Percentiles rank a stretch among this genome's conserved stretches.
phyloP scores from a whole-genome alignment of 495 filamentous ascomycete genomes.

The Achaetomiella virescens region DNA sequence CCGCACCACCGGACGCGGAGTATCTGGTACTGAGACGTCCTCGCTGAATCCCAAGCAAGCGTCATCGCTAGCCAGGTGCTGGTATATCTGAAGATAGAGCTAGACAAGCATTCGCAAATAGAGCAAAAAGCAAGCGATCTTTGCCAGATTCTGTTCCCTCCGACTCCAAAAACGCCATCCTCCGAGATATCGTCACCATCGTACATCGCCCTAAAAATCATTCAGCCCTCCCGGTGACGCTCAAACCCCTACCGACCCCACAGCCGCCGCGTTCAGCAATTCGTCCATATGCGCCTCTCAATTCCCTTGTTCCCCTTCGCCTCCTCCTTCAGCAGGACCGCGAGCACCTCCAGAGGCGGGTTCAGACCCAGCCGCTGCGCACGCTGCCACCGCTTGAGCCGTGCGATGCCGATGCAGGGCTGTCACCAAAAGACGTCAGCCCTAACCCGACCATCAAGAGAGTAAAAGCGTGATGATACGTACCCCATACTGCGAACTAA shows the following conservation, averaged over 20 bases:
- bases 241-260: slow-evolving; percentile 26
- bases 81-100: neutral
- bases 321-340: slow-evolving; percentile 70
- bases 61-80: neutral
- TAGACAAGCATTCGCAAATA: neutral
- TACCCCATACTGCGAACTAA: slow-evolving; percentile 84
- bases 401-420: slow-evolving; percentile 83
- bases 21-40: slow-evolving; percentile 74
- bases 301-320: slow-evolving; percentile 38
- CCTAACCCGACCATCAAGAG: neutral
- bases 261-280: slow-evolving; percentile 51
- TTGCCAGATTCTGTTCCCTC: neutral
- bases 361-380: slow-evolving; percentile 71
- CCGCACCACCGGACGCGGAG: slow-evolving; percentile 92
- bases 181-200: neutral
- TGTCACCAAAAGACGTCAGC: slow-evolving; percentile 30
- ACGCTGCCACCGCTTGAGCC: slow-evolving; percentile 80
- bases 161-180: slow-evolving; percentile 5
- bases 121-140: neutral
- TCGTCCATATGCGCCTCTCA: slow-evolving; percentile 77
- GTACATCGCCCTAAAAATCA: neutral
- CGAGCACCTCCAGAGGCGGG: slow-evolving; percentile 88
- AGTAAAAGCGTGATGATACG: slow-evolving; percentile 31
- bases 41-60: neutral
- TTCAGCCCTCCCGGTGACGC: neutral